Evolutionary conservation across 2,329 filamentous ascomycete species (phyloP).

Genomic region (Colletotrichum sp.): DNA sequence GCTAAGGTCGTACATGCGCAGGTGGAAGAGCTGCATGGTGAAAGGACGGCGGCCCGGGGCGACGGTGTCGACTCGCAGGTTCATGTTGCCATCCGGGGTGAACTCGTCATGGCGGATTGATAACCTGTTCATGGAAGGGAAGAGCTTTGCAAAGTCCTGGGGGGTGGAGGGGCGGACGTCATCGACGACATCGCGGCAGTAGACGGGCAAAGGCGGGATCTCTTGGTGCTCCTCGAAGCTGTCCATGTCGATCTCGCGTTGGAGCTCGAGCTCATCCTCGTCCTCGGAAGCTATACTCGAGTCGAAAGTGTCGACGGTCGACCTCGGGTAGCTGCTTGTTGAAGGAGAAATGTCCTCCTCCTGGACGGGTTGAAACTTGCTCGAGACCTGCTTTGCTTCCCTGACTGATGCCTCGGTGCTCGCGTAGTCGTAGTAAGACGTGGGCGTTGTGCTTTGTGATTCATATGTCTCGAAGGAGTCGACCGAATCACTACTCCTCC

Average conservation of each 20-base stretch:
- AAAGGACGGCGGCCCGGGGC: conserved; percentile 70
- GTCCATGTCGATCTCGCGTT: conserved; percentile 39
- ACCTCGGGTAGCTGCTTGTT: conserved; percentile 51
- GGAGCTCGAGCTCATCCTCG: conserved; percentile 54
- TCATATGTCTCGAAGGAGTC: conserved; percentile 46
- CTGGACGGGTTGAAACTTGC: conserved; percentile 24
- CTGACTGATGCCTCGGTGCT: conserved; percentile 45
- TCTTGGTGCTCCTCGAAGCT: conserved; percentile 31
- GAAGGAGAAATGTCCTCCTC: conserved; percentile 42
- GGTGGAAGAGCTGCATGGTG: conserved; percentile 82
- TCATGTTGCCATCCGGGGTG: conserved; percentile 94
- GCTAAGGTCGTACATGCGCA: conserved; percentile 91
- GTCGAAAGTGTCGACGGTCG: conserved; percentile 80
- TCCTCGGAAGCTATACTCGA: conserved; percentile 72
- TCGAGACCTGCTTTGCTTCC: conserved; percentile 14
- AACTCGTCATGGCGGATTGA: conserved; percentile 90
- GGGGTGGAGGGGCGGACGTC: conserved; percentile 80
- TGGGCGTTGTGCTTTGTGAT: conserved; percentile 53
- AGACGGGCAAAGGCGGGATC: conserved; percentile 62
- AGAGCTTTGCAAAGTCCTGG: conserved; percentile 81
- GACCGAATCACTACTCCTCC: conserved; percentile 48
- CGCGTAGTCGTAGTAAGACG: conserved; percentile 48
- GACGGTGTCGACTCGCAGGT: conserved; percentile 85
- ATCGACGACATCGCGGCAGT: conserved; percentile 66
- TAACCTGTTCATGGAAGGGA: conserved; percentile 82